These are phyloP conservation scores for Eucalyptus microcorys DNA, from an alignment of 345 rosid genomes.

Conservation along the genomic window DNA sequence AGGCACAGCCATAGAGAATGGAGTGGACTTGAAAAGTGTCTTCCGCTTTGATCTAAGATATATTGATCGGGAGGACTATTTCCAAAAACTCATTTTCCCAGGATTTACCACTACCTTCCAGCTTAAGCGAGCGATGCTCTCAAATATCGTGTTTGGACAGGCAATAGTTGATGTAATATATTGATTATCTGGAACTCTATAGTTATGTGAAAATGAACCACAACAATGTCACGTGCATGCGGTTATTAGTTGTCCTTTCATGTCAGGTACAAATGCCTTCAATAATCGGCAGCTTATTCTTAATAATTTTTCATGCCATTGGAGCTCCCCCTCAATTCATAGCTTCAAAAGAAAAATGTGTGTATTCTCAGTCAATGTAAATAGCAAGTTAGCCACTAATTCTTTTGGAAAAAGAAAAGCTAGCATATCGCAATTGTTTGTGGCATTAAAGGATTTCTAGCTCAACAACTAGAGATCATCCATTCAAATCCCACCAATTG, in stretches of 20 bases:
- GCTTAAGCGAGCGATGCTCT: not conserved
- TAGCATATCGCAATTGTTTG: not conserved
- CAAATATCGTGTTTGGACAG: not conserved
- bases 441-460: not conserved
- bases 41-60: slow-evolving; percentile 33
- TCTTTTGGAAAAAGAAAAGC: not conserved
- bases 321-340: not conserved
- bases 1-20: not conserved
- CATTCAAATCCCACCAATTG: not conserved
- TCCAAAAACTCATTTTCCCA: slow-evolving; percentile 25
- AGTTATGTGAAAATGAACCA: not conserved
- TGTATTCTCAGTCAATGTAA: too few relatives aligned
- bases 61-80: slow-evolving; percentile 45
- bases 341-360: not conserved
- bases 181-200: not conserved
- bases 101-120: not conserved
- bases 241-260: not conserved
- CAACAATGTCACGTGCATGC: not conserved
- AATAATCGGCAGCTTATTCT: not conserved
- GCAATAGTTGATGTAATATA: not conserved
- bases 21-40: not conserved
- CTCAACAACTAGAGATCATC: not conserved
- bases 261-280: not conserved
- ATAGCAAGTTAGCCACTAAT: not conserved
- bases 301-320: not conserved